A percentile compares a stretch with the other conserved stretches of the same genome.
phyloP scores from a whole-genome alignment of 2,329 filamentous ascomycete species.

The Phaeomoniella chlamydospora region DNA sequence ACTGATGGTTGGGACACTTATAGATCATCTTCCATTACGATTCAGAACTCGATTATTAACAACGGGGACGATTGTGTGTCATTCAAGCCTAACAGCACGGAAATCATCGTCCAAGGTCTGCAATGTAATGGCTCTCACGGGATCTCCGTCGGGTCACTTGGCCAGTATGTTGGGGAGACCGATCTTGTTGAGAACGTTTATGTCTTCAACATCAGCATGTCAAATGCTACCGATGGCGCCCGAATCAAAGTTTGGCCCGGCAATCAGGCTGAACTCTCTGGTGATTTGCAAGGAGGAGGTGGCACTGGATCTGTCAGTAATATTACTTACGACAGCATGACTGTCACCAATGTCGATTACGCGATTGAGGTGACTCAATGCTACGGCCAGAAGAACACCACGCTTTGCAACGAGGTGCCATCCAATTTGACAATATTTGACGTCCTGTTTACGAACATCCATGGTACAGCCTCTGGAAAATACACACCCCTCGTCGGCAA shows the following conservation, averaged over 20 bases:
- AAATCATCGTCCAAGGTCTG: conserved; percentile 53
- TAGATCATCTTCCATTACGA: conserved; percentile 45
- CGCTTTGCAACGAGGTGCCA: conserved; percentile 1
- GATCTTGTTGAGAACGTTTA: conserved; percentile 59
- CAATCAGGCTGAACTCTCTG: conserved; percentile 36
- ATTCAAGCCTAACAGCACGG: conserved; percentile 60
- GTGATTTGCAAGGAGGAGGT: conserved; percentile 50
- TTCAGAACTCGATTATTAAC: conserved; percentile 49
- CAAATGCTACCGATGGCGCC: conserved; percentile 48
- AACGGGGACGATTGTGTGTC: conserved; percentile 59
- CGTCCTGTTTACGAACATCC: neutral
- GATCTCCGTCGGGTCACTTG: conserved; percentile 57
- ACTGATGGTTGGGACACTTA: conserved; percentile 45
- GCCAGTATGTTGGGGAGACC: conserved; percentile 48
- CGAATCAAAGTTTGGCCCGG: conserved; percentile 65
- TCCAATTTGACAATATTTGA: conserved; percentile 1
- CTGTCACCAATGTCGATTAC: conserved; percentile 48
- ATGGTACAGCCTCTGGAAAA: neutral
- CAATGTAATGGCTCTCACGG: conserved; percentile 57
- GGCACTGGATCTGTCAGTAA: conserved; percentile 49
- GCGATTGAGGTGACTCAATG: conserved; percentile 52
- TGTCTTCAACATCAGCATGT: conserved; percentile 45
- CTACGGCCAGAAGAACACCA: conserved; percentile 17
- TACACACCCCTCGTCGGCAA: conserved; percentile 1
- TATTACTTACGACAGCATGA: conserved; percentile 51